Conservation (phyloP, 2,329 filamentous ascomycete genomes). For the Colletotrichum tanaceti region DNA sequence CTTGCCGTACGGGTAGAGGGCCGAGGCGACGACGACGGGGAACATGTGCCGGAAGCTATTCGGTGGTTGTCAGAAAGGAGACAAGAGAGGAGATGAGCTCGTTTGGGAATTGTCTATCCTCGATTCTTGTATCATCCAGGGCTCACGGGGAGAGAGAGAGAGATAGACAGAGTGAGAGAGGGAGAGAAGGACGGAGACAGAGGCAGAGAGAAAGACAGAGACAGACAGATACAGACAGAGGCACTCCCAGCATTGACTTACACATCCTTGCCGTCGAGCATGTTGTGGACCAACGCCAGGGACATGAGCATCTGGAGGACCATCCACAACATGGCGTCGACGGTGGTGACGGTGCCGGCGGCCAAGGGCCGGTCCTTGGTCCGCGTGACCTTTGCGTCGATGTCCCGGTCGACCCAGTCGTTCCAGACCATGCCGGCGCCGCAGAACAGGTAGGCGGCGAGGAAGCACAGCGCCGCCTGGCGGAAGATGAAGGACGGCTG, state of each 20-base stretch:
- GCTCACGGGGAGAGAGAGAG: no score
- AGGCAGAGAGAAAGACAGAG: no score
- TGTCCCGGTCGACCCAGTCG: slow-evolving; percentile 47
- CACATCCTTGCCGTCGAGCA: slow-evolving; percentile 36
- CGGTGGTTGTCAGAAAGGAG: not conserved
- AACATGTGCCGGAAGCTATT: slow-evolving; percentile 43
- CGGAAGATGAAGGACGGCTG: slow-evolving; percentile 42
- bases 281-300: slow-evolving; percentile 29
- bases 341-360: slow-evolving; percentile 42
- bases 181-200: no score
- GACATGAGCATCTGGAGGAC: slow-evolving; percentile 32
- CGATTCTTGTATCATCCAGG: no score
- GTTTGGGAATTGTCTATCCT: no score
- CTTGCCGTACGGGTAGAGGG: slow-evolving; percentile 44
- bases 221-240: no score
- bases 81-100: rapidly evolving
- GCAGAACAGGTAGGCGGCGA: slow-evolving; percentile 45
- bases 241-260: slow-evolving; percentile 7
- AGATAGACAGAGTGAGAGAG: no score
- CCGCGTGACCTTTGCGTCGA: slow-evolving; percentile 46
- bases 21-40: slow-evolving; percentile 40
- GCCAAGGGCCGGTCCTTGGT: slow-evolving; percentile 47
- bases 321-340: slow-evolving; percentile 43
- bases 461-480: slow-evolving; percentile 43
- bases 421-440: slow-evolving; percentile 49